A percentile compares a stretch with the other conserved stretches of the same genome.
phyloP scores from a whole-genome alignment of 2,329 filamentous ascomycete species.

The Colletotrichum chlorophyti region DNA sequence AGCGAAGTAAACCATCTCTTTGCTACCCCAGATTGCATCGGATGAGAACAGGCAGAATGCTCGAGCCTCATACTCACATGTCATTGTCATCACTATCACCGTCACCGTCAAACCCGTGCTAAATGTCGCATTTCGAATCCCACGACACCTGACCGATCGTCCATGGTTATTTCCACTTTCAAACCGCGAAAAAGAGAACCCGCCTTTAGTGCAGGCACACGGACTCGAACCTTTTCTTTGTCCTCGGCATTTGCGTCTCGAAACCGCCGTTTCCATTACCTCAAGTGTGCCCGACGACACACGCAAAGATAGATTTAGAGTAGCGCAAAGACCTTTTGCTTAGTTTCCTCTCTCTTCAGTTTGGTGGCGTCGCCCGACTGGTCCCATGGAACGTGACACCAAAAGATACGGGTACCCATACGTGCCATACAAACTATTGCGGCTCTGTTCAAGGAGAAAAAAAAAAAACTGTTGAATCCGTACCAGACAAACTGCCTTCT shows the following conservation, averaged over 20 bases:
- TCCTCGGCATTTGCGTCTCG: background rate
- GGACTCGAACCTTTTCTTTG: background rate
- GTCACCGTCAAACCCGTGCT: no score
- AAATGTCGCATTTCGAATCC: background rate
- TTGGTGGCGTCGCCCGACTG: background rate
- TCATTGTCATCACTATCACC: no score
- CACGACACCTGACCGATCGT: background rate
- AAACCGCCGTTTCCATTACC: background rate
- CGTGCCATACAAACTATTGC: conserved; percentile 1
- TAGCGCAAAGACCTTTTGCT: background rate
- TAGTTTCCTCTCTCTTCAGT: background rate
- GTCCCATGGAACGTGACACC: background rate
- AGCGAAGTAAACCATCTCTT: background rate
- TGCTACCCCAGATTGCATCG: background rate
- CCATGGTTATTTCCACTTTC: background rate
- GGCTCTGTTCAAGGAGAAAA: no score
- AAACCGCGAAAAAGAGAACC: background rate
- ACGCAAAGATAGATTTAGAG: background rate
- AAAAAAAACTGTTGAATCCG: no score
- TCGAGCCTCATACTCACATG: conserved; percentile 13
- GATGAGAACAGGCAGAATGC: no score
- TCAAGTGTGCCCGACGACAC: background rate
- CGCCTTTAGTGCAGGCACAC: background rate
- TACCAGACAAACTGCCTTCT: no score
- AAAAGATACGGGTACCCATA: no score